These are phyloP conservation scores for Coemansia sp. DNA, from an alignment of 192 early-diverging fungal genomes.

Conservation along the genomic window DNA sequence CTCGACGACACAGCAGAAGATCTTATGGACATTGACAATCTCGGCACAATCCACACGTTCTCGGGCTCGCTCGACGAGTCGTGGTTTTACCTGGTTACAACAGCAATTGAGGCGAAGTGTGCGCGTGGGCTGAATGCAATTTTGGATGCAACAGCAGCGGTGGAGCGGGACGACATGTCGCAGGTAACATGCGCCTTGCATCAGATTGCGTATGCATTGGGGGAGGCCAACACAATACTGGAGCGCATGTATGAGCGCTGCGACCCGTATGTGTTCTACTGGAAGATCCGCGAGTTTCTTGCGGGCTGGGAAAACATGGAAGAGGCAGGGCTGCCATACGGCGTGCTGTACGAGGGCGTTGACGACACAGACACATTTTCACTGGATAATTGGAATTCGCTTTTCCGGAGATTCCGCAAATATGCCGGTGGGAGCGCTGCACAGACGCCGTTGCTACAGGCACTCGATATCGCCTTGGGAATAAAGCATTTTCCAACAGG, in stretches of 20 bases:
- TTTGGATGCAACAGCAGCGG: conserved; percentile 62
- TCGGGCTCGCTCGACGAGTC: conserved; percentile 88
- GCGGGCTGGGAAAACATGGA: conserved; percentile 92
- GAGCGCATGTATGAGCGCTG: conserved; percentile 89
- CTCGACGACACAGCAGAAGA: conserved; percentile 71
- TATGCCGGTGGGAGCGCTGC: conserved; percentile 93
- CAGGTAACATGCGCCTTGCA: conserved; percentile 56
- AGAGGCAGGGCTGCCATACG: conserved; percentile 79
- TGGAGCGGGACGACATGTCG: conserved; percentile 56
- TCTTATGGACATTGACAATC: conserved; percentile 70
- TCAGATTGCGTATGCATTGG: conserved; percentile 58
- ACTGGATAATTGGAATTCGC: conserved; percentile 53
- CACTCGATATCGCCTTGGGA: conserved; percentile 84
- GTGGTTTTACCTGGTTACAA: conserved; percentile 95
- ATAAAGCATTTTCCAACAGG: conserved; percentile 84
- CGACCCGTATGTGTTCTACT: conserved; percentile 94
- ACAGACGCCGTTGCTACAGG: conserved; percentile 90
- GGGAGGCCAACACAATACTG: conserved; percentile 58
- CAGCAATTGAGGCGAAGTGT: conserved; percentile 84
- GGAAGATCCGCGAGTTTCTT: conserved; percentile 86
- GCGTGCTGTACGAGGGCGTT: conserved; percentile 92
- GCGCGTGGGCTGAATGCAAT: conserved; percentile 67
- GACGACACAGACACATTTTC: conserved; percentile 58
- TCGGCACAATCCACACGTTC: conserved; percentile 80
- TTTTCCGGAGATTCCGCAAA: conserved; percentile 64